Percentiles rank a stretch among this genome's conserved stretches.
These are phyloP conservation scores for Murraya paniculata DNA, from an alignment of 345 rosid species.

Conservation along the genomic window DNA sequence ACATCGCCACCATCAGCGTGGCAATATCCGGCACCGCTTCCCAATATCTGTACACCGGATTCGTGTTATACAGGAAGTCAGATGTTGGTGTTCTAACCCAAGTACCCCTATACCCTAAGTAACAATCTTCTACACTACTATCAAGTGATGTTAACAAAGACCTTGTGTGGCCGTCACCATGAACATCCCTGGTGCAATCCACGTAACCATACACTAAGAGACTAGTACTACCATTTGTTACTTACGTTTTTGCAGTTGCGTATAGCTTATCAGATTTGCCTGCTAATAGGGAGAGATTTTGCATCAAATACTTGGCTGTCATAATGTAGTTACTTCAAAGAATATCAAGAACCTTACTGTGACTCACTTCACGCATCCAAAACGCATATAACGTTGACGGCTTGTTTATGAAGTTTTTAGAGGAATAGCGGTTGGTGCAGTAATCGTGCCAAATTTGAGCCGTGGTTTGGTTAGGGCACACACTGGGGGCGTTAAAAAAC, in stretches of 20 bases:
- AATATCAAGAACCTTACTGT: background rate
- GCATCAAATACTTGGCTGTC: background rate
- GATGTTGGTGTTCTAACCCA: constrained; percentile 7
- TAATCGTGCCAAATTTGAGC: constrained; percentile 10
- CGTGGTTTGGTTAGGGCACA: background rate
- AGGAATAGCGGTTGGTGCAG: constrained; percentile 6
- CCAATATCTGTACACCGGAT: constrained; percentile 10
- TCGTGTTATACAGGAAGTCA: background rate
- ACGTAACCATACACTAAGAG: constrained; percentile 1
- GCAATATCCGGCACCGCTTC: background rate
- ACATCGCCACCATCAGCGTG: background rate
- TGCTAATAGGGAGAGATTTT: background rate
- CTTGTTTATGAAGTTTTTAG: background rate
- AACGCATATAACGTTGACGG: background rate
- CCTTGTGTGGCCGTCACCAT: background rate
- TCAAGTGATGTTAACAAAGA: background rate
- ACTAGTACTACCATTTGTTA: background rate
- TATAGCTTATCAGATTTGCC: background rate
- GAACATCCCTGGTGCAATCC: constrained; percentile 10
- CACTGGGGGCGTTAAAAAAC: background rate
- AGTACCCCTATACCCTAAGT: background rate
- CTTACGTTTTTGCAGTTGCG: background rate
- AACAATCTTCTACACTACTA: background rate
- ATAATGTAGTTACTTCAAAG: background rate
- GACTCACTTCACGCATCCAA: background rate